Conservation (phyloP, 345 rosid species). For the Cardamine resedifolia region DNA sequence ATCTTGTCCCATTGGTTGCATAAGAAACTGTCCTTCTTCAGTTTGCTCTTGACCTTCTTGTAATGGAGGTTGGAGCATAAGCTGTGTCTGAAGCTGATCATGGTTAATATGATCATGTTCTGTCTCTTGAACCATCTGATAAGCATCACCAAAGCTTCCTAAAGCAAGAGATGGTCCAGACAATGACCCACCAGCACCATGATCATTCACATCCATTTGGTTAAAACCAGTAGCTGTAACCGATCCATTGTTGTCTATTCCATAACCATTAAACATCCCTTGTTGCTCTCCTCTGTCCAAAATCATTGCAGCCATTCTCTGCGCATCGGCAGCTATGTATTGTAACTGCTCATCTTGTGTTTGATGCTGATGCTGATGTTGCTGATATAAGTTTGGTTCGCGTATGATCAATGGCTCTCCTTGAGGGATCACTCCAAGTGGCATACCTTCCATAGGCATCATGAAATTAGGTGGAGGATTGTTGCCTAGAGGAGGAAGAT, state of each 20-base stretch:
- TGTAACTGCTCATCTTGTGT: slow-evolving; percentile 50
- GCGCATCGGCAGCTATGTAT: slow-evolving; percentile 53
- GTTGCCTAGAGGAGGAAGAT: slow-evolving; percentile 40
- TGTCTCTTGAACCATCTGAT: slow-evolving; percentile 48
- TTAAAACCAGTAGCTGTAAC: slow-evolving; percentile 46
- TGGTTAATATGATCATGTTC: slow-evolving; percentile 41
- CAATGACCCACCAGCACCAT: slow-evolving; percentile 33
- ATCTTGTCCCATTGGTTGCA: slow-evolving; percentile 35
- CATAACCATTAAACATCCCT: slow-evolving; percentile 46
- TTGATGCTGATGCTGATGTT: slow-evolving; percentile 31
- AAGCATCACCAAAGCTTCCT: slow-evolving; percentile 52
- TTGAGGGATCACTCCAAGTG: slow-evolving; percentile 36
- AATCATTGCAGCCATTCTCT: slow-evolving; percentile 48
- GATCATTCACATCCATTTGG: slow-evolving; percentile 42
- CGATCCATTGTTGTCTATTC: slow-evolving; percentile 31
- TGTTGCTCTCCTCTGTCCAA: slow-evolving; percentile 50
- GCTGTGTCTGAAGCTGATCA: slow-evolving; percentile 51
- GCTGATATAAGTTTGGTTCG: slow-evolving; percentile 38
- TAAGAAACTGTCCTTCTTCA: slow-evolving; percentile 40
- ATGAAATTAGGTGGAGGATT: slow-evolving; percentile 43
- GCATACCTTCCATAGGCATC: slow-evolving; percentile 61
- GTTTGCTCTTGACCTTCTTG: slow-evolving; percentile 40
- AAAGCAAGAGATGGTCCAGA: slow-evolving; percentile 54
- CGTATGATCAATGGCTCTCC: slow-evolving; percentile 42
- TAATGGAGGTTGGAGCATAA: slow-evolving; percentile 54